phyloP scores from a whole-genome alignment of 176 grass and related monocot genomes.

The Hsuehochloa calcarea region DNA sequence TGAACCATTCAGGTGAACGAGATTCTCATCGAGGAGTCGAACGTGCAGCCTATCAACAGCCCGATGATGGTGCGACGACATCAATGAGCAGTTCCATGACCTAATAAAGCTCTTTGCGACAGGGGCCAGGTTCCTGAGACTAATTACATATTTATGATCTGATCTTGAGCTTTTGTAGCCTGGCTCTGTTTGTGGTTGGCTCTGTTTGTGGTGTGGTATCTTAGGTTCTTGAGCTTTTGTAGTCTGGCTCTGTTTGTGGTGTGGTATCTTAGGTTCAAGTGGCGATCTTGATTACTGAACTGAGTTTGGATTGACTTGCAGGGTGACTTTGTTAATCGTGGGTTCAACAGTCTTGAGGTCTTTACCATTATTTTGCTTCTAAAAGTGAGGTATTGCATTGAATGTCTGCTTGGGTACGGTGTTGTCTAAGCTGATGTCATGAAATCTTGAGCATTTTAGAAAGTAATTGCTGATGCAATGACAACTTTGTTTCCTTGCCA shows the following conservation, averaged over 20 bases:
- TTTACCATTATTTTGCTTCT: too few relatives aligned
- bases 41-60: conserved; percentile 76
- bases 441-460: not conserved
- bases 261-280: too few relatives aligned
- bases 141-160: conserved; percentile 80
- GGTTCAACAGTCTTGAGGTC: too few relatives aligned
- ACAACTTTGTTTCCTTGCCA: not conserved
- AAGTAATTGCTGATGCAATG: not conserved
- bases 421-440: not conserved
- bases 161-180: not conserved
- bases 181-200: too few relatives aligned
- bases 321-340: too few relatives aligned
- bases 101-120: conserved; percentile 82
- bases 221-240: not conserved
- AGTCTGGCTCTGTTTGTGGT: too few relatives aligned
- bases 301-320: too few relatives aligned
- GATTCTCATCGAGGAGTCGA: conserved; percentile 75
- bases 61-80: conserved; percentile 74
- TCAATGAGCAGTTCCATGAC: conserved; percentile 77
- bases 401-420: too few relatives aligned
- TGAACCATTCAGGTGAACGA: conserved; percentile 55
- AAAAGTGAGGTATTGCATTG: too few relatives aligned
- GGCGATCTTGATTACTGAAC: too few relatives aligned
- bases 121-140: conserved; percentile 63
- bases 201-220: too few relatives aligned